phyloP scores from a whole-genome alignment of 1,284 basidiomycete genomes.

The Apiotrichum montevideense region DNA sequence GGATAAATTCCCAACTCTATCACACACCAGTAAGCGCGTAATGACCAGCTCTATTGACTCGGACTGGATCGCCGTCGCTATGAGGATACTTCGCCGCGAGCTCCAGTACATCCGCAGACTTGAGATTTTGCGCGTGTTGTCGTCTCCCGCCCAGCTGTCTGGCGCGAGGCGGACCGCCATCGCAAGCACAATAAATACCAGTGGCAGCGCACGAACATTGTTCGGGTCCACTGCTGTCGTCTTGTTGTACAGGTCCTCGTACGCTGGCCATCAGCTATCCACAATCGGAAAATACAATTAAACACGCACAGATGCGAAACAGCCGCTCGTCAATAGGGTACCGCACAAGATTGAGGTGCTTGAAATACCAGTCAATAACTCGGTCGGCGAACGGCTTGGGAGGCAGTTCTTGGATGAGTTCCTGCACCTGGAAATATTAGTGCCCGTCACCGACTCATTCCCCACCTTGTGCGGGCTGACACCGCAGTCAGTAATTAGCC shows the following conservation, averaged over 20 bases:
- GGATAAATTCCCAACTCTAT: neutral
- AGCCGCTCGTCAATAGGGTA: conserved; percentile 84
- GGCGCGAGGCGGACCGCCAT: conserved; percentile 79
- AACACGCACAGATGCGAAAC: conserved; percentile 57
- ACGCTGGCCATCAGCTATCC: conserved; percentile 47
- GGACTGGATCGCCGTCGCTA: conserved; percentile 82
- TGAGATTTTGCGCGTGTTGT: conserved; percentile 64
- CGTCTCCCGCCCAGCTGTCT: conserved; percentile 72
- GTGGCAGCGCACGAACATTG: conserved; percentile 78
- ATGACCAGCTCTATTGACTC: conserved; percentile 86
- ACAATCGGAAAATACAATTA: neutral
- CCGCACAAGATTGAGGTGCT: conserved; percentile 82
- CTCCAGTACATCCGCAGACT: conserved; percentile 89
- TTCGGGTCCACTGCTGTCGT: conserved; percentile 68
- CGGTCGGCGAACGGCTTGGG: conserved; percentile 65
- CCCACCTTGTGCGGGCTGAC: conserved; percentile 68
- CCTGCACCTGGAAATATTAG: conserved; percentile 54
- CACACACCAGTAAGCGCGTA: conserved; percentile 69
- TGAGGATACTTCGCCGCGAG: conserved; percentile 74
- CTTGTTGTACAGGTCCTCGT: conserved; percentile 70
- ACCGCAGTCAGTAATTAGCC: conserved; percentile 80
- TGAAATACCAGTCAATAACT: conserved; percentile 49
- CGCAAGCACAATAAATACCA: conserved; percentile 86
- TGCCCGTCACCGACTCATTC: conserved; percentile 8
- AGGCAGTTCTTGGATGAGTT: conserved; percentile 81